Conservation (phyloP, 768 basidiomycete species). For the Leccinum olivaceopallidum region DNA sequence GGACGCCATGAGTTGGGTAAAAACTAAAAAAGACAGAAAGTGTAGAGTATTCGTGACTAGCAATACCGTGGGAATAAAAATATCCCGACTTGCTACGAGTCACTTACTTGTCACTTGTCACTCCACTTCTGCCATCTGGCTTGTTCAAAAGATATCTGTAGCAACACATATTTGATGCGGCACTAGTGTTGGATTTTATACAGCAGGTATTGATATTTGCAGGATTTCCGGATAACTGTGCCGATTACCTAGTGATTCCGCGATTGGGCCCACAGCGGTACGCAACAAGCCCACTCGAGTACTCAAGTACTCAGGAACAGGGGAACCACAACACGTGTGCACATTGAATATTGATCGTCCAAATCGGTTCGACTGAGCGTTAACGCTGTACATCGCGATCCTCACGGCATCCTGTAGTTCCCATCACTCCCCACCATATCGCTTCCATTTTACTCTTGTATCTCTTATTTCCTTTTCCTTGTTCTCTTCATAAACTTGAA, state of each 20-base stretch:
- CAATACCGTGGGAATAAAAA: slow-evolving; percentile 31
- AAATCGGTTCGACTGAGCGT: neutral
- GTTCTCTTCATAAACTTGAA: neutral
- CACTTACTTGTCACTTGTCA: neutral
- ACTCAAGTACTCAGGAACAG: neutral
- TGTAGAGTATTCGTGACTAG: slow-evolving; percentile 11
- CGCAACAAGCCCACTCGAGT: neutral
- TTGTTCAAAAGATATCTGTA: too few relatives aligned
- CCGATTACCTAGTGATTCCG: too few relatives aligned
- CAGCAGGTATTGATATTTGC: too few relatives aligned
- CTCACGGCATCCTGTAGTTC: neutral
- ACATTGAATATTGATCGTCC: neutral
- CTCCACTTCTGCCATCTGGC: too few relatives aligned
- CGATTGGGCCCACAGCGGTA: too few relatives aligned
- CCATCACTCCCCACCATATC: neutral
- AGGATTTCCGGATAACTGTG: too few relatives aligned
- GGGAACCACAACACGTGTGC: neutral
- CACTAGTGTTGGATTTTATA: too few relatives aligned
- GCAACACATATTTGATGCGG: too few relatives aligned
- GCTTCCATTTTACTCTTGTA: neutral
- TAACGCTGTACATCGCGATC: neutral
- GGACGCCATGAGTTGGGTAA: slow-evolving; percentile 53
- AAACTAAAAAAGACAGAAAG: slow-evolving; percentile 4
- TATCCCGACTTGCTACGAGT: slow-evolving; percentile 33
- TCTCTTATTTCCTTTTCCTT: neutral